A percentile compares a stretch with the other conserved stretches of the same genome.
phyloP scores from a whole-genome alignment of 768 basidiomycete genomes.

The Crucibulum laeve region DNA sequence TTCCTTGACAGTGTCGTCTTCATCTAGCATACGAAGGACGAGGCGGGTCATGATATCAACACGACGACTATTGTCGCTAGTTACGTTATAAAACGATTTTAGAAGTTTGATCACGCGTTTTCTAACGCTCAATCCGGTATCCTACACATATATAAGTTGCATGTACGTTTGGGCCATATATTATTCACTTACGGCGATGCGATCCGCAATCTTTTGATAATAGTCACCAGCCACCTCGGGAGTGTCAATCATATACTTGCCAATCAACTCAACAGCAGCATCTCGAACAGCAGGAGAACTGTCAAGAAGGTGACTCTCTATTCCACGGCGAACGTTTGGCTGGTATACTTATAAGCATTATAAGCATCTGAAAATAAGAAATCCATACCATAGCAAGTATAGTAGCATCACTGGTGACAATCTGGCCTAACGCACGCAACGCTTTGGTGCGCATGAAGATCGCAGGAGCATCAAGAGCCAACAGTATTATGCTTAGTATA shows the following conservation, averaged over 20 bases:
- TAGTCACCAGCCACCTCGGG: conserved; percentile 89
- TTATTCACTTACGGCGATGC: conserved; percentile 69
- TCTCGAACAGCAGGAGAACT: conserved; percentile 94
- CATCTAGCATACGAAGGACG: conserved; percentile 82
- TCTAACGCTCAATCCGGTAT: conserved; percentile 89
- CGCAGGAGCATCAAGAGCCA: conserved; percentile 76
- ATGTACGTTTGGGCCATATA: neutral
- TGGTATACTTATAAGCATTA: conserved; percentile 18
- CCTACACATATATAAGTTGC: conserved; percentile 41
- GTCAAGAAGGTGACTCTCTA: conserved; percentile 88
- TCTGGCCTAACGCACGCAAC: conserved; percentile 81
- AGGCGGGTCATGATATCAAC: conserved; percentile 82
- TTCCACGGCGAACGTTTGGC: conserved; percentile 77
- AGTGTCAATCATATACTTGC: conserved; percentile 92
- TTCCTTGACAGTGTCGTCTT: conserved; percentile 94
- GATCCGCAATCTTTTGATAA: conserved; percentile 82
- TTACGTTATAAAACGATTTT: conserved; percentile 71
- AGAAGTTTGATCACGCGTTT: conserved; percentile 96
- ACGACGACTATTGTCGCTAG: conserved; percentile 52
- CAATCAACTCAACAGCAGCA: conserved; percentile 93
- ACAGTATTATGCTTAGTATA: conserved; percentile 74
- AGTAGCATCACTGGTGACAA: conserved; percentile 84
- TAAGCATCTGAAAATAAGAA: neutral
- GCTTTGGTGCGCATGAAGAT: conserved; percentile 97
- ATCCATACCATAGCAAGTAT: conserved; percentile 66